Conservation (phyloP, 768 basidiomycete species). For the Termitomyces sp. region DNA sequence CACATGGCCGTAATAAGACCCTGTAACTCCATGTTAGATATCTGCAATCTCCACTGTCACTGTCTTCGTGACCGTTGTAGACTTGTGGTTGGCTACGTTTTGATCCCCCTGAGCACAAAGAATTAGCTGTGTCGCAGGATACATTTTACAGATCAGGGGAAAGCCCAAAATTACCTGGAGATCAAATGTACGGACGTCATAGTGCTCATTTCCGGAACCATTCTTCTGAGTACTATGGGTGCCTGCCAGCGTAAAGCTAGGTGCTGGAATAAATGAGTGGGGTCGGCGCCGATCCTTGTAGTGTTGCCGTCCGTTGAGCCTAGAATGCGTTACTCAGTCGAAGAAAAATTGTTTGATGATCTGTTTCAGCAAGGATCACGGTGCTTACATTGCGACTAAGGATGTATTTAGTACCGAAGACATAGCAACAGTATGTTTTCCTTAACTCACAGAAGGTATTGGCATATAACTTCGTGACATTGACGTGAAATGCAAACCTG, state of each 20-base stretch:
- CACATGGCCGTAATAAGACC: background rate
- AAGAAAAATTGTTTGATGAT: background rate
- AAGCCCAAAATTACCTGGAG: conserved; percentile 6
- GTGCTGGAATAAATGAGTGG: background rate
- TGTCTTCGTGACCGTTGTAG: conserved; percentile 18
- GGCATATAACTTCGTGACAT: conserved; percentile 47
- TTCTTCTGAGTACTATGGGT: background rate
- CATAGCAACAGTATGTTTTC: conserved; percentile 16
- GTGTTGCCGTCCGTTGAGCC: conserved; percentile 22
- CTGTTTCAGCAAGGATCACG: background rate
- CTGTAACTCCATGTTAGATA: conserved; percentile 1
- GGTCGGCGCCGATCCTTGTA: conserved; percentile 14
- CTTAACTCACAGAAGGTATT: conserved; percentile 46
- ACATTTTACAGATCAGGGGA: background rate
- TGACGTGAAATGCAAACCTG: conserved; percentile 48
- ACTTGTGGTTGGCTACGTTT: background rate
- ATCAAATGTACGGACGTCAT: conserved; percentile 8
- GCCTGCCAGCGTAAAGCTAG: background rate
- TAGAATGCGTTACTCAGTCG: background rate
- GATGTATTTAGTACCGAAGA: conserved; percentile 16
- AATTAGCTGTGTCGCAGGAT: background rate
- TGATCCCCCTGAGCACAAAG: background rate
- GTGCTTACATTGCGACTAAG: conserved; percentile 34
- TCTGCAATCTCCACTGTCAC: conserved; percentile 20
- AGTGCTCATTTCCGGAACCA: background rate